A percentile compares a stretch with the other conserved stretches of the same genome.
Evolutionary conservation across 1,139 yeast genomes (phyloP).

Genomic region (Lodderomyces elongisporus): DNA sequence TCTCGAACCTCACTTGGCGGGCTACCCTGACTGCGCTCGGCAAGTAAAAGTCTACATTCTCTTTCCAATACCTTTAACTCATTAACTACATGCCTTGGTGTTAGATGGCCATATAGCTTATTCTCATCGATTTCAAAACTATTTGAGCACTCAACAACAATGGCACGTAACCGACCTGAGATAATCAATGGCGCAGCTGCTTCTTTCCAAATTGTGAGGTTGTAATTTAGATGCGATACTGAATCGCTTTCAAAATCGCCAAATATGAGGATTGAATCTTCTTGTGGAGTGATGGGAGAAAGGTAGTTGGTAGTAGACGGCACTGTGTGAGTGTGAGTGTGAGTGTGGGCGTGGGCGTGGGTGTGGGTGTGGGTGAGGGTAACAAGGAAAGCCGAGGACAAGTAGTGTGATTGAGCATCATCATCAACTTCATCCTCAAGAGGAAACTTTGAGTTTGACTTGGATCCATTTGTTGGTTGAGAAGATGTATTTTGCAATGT

Average conservation of each 20-base stretch:
- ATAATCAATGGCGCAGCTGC: slow-evolving; percentile 48
- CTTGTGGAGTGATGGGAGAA: too few species aligned
- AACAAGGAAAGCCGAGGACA: slow-evolving; percentile 50
- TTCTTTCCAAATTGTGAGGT: slow-evolving; percentile 51
- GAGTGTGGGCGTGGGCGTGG: slow-evolving; percentile 7
- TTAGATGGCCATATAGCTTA: slow-evolving; percentile 70
- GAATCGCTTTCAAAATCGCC: slow-evolving; percentile 80
- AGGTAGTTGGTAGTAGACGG: slow-evolving; percentile 22
- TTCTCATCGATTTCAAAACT: slow-evolving; percentile 40
- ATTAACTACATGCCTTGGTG: slow-evolving; percentile 55
- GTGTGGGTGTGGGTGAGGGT: slow-evolving; percentile 8
- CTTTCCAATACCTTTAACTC: slow-evolving; percentile 46
- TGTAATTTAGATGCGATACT: slow-evolving; percentile 37
- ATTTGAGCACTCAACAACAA: slow-evolving; percentile 76
- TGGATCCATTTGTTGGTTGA: background rate
- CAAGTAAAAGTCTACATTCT: slow-evolving; percentile 13
- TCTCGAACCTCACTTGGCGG: background rate
- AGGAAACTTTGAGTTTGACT: background rate
- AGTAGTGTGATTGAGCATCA: slow-evolving; percentile 17
- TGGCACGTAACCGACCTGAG: slow-evolving; percentile 36
- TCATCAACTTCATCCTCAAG: slow-evolving; percentile 3
- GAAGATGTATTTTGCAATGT: too few species aligned
- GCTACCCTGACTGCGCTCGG: background rate
- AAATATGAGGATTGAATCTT: too few species aligned
- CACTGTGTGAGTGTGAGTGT: too few species aligned